Evolutionary conservation across 352 stramenopile genomes (phyloP).

Genomic region (Paralagenidium karlingii): DNA sequence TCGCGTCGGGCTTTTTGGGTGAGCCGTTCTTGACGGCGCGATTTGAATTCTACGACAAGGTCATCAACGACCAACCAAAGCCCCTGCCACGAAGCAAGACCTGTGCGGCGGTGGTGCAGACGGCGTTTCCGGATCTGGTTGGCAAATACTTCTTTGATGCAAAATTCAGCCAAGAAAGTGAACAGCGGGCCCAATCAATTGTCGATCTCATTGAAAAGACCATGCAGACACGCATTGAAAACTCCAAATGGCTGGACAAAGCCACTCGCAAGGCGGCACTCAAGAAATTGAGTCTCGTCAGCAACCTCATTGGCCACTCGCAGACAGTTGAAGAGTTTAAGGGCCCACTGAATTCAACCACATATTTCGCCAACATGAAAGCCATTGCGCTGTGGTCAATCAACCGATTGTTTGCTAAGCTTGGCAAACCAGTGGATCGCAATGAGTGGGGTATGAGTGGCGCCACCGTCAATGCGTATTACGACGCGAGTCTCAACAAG

Average conservation of each 20-base stretch:
- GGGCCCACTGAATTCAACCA: constrained; percentile 24
- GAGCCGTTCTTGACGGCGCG: constrained; percentile 75
- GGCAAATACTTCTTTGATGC: constrained; percentile 87
- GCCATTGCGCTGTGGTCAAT: constrained; percentile 30
- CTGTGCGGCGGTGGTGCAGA: constrained; percentile 44
- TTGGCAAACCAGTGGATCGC: constrained; percentile 30
- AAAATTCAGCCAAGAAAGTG: constrained; percentile 77
- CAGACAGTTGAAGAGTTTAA: constrained; percentile 28
- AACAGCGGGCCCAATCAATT: constrained; percentile 69
- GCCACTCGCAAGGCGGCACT: constrained; percentile 66
- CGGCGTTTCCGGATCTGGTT: constrained; percentile 46
- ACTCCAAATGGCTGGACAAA: constrained; percentile 84
- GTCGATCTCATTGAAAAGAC: constrained; percentile 75
- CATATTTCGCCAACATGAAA: constrained; percentile 35
- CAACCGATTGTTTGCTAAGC: constrained; percentile 1
- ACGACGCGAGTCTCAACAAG: constrained; percentile 62
- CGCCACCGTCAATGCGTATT: constrained; percentile 89
- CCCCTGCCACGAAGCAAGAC: constrained; percentile 84
- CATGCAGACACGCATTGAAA: constrained; percentile 56
- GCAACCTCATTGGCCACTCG: constrained; percentile 58
- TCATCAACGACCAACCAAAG: constrained; percentile 66
- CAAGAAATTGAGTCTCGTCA: constrained; percentile 80
- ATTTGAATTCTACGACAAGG: constrained; percentile 85
- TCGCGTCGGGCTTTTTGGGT: constrained; percentile 20
- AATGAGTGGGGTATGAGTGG: constrained; percentile 86